Percentiles rank a stretch among this genome's conserved stretches.
Evolutionary conservation across 2,329 filamentous ascomycete species (phyloP).

Genomic region (Clonostachys sp.): DNA sequence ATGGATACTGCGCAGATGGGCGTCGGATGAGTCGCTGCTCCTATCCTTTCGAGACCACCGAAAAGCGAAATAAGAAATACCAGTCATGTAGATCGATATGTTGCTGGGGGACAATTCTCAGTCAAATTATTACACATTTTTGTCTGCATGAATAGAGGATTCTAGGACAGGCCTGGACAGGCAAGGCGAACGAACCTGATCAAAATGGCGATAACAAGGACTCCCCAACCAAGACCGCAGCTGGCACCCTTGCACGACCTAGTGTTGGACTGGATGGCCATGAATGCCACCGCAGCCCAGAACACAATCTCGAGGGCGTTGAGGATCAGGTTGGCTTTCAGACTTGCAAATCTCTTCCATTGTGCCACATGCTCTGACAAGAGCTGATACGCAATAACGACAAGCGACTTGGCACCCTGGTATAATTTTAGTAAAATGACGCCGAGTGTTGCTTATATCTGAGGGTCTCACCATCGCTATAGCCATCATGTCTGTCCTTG

Average conservation of each 20-base stretch:
- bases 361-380: conserved; percentile 15
- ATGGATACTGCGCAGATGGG: too few relatives aligned
- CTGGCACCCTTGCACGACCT: not conserved
- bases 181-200: not conserved
- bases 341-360: conserved; percentile 9
- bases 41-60: too few relatives aligned
- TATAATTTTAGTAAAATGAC: not conserved
- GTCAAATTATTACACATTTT: too few relatives aligned
- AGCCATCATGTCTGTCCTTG: not conserved
- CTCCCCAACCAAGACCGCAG: not conserved
- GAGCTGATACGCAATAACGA: conserved; percentile 2
- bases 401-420: not conserved
- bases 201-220: not conserved
- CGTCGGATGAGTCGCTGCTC: too few relatives aligned
- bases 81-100: too few relatives aligned
- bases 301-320: conserved; percentile 16
- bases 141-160: too few relatives aligned
- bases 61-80: too few relatives aligned
- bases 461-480: not conserved
- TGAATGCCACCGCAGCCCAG: conserved; percentile 14
- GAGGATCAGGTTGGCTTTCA: conserved; percentile 13
- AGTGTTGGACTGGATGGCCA: conserved; percentile 6
- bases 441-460: not conserved
- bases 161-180: too few relatives aligned
- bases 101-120: too few relatives aligned